Evolutionary conservation across 2,329 filamentous ascomycete species (phyloP).

Genomic region (Colletotrichum sansevieriae): DNA sequence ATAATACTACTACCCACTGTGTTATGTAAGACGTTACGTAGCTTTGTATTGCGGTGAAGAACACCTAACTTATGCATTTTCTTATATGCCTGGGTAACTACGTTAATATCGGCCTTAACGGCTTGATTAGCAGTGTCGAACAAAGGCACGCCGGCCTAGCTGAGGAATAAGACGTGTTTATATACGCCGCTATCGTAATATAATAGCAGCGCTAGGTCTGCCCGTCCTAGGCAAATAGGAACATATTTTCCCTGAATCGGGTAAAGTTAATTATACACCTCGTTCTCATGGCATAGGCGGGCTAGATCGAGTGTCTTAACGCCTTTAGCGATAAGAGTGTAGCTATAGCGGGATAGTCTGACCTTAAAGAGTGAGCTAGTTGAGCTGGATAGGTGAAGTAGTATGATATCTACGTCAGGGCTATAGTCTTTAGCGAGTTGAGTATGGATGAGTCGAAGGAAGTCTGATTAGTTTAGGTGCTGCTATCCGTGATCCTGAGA

Average conservation of each 20-base stretch:
- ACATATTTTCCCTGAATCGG: conserved; percentile 50
- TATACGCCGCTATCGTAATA: conserved; percentile 47
- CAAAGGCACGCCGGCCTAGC: no score
- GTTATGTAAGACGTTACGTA: background rate
- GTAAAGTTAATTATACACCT: conserved; percentile 49
- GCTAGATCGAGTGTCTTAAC: conserved; percentile 46
- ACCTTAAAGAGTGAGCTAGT: conserved; percentile 54
- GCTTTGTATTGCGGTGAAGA: background rate
- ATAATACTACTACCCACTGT: background rate
- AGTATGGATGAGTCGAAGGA: conserved; percentile 46
- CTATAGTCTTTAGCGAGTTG: conserved; percentile 51
- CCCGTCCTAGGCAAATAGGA: conserved; percentile 52
- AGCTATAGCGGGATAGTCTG: conserved; percentile 52
- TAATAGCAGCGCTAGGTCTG: conserved; percentile 48
- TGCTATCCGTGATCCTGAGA: conserved; percentile 43
- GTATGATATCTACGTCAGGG: conserved; percentile 47
- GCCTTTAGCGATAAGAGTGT: conserved; percentile 53
- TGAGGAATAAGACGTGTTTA: no score
- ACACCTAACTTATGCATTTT: background rate
- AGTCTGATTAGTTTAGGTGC: conserved; percentile 46
- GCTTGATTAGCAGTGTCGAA: no score
- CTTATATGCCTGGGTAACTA: background rate
- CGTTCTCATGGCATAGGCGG: conserved; percentile 48
- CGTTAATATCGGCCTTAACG: background rate
- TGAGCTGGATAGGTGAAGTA: conserved; percentile 48